Percentiles rank a stretch among this genome's conserved stretches.
Evolutionary conservation across 2,329 filamentous ascomycete genomes (phyloP).

Genomic region (Lasiodiplodia sp.): DNA sequence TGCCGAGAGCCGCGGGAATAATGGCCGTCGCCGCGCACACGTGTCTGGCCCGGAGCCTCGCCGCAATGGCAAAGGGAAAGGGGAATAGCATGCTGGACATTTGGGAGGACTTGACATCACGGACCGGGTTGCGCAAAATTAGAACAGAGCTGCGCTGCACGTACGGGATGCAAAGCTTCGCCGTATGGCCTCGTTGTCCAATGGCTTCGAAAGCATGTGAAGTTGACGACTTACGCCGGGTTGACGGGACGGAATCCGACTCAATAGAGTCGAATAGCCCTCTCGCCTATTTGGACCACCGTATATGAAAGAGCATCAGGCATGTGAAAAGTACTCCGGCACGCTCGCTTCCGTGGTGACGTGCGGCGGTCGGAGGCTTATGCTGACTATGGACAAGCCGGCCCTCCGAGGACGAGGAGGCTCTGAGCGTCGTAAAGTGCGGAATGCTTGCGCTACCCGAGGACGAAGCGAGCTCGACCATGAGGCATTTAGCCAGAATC

Average conservation of each 20-base stretch:
- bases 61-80: not conserved
- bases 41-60: not conserved
- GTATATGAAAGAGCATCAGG: not conserved
- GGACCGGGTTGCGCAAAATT: no score
- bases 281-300: not conserved
- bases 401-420: not conserved
- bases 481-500: slow-evolving; percentile 18
- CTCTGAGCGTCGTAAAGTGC: not conserved
- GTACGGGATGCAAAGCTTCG: no score
- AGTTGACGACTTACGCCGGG: slow-evolving; percentile 3
- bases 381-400: not conserved
- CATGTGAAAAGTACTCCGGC: slow-evolving; percentile 6
- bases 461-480: slow-evolving; percentile 1
- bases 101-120: no score
- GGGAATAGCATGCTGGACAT: not conserved
- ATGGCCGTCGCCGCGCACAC: not conserved
- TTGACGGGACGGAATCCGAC: slow-evolving; percentile 9
- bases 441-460: not conserved
- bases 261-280: not conserved
- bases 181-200: not conserved
- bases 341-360: not conserved
- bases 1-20: slow-evolving; percentile 7
- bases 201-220: not conserved
- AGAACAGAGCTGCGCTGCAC: no score
- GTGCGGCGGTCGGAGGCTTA: not conserved